Conservation (phyloP, 2,329 filamentous ascomycete genomes). For the Davidsoniella virescens region DNA sequence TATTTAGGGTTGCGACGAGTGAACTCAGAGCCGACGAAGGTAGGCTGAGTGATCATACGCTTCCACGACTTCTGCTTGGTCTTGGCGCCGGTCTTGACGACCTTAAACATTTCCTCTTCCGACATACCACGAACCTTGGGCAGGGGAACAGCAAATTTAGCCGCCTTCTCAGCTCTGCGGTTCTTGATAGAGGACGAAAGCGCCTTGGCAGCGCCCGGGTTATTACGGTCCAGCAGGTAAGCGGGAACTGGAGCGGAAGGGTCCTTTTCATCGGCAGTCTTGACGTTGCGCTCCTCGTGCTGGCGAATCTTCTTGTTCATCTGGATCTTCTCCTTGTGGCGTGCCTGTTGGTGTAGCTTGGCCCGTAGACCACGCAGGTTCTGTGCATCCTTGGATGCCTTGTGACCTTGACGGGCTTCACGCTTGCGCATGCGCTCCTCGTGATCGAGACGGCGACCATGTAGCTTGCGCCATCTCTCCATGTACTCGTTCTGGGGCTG, state of each 20-base stretch:
- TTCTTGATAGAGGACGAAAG: slow-evolving; percentile 83
- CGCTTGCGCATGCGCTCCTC: slow-evolving; percentile 84
- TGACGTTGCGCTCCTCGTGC: slow-evolving; percentile 92
- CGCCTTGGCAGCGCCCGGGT: slow-evolving; percentile 46
- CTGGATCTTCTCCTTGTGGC: slow-evolving; percentile 95
- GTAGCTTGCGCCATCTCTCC: slow-evolving; percentile 50
- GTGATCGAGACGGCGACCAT: slow-evolving; percentile 49
- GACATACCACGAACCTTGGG: slow-evolving; percentile 88
- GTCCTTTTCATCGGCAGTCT: slow-evolving; percentile 67
- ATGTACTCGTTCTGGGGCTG: slow-evolving; percentile 56
- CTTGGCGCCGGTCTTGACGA: slow-evolving; percentile 92
- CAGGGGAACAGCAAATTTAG: slow-evolving; percentile 79
- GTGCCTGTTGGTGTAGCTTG: slow-evolving; percentile 85
- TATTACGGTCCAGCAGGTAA: slow-evolving; percentile 77
- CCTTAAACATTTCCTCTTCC: slow-evolving; percentile 97
- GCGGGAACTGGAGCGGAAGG: slow-evolving; percentile 69
- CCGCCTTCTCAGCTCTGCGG: slow-evolving; percentile 84
- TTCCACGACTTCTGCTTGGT: slow-evolving; percentile 71
- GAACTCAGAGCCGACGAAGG: slow-evolving; percentile 79
- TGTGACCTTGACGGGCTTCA: slow-evolving; percentile 74
- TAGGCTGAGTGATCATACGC: slow-evolving; percentile 43
- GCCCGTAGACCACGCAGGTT: slow-evolving; percentile 81
- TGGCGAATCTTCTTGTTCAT: slow-evolving; percentile 90
- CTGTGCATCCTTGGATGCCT: slow-evolving; percentile 77
- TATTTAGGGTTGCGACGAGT: slow-evolving; percentile 74